Base-by-base conservation (phyloP, 176 grass and related monocot species). In the Pontederia paniculata region DNA sequence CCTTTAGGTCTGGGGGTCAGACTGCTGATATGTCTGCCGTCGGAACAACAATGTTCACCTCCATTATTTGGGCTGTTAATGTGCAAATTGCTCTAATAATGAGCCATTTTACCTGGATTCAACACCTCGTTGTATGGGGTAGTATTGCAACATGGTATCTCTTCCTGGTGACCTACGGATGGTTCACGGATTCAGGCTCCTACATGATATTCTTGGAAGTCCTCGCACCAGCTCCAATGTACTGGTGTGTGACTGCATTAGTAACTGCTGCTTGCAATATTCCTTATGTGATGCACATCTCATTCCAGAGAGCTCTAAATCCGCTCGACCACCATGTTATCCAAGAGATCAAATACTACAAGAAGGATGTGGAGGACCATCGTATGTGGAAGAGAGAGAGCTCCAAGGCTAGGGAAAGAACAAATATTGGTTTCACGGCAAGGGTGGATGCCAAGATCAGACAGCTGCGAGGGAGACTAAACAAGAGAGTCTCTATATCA, bases 51-150 rank as follows among this genome's bases (percentile, higher is more conserved):
- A 98, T 98, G 86, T 98, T 98, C 53, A 91, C 93, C 44, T 98
- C 86, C 72, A 98, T 91, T 73, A 88, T 98, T 69, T 98, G 93
- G 83, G 83, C 87, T 44, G 93, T 98, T 22, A 98, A 98, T 78
- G 73, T 98, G 49, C 93, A 98, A 65, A 98, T 98, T 60, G 83
- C 86, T 18, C 74, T 91, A 42, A 98, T 80, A 73, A 98, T 98
- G 93, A 88, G 83, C 72, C 86, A 98, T 87, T 98, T 98, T 77
- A 98, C 93, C 42, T 98, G 93, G 93, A 98, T 98, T 64, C 93
- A 91, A 43, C 83, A 91, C 75, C 12, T 98, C 52, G 87, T 91
- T 70, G 93, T 98, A 3, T 98, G 86, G 80, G 93, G 93, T 52
- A 98, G 93, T 73, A 78, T 98, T 65, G 65, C 57, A 13, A 75